A percentile compares a stretch with the other conserved stretches of the same genome.
Evolutionary conservation across 306 rosid genomes (phyloP).

Genomic region (Ceratonia siliqua): DNA sequence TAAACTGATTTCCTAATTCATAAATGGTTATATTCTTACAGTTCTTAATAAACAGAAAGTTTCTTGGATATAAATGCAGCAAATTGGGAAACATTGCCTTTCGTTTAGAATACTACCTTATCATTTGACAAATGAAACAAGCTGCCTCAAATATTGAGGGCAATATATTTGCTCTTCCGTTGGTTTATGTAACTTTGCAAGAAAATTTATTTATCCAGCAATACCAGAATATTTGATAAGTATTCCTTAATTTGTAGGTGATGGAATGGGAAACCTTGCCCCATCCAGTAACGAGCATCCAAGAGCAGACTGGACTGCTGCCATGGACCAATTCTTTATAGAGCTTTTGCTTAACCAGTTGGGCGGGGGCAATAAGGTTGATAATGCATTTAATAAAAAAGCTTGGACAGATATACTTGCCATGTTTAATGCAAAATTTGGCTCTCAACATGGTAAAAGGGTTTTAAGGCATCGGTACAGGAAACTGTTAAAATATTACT

Average conservation of each 20-base stretch:
- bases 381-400: slow-evolving; percentile 55
- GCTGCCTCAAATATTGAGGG: background rate
- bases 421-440: slow-evolving; percentile 60
- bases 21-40: background rate
- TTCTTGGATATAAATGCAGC: background rate
- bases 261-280: slow-evolving; percentile 43
- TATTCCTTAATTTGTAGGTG: slow-evolving; percentile 46
- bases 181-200: background rate
- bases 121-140: background rate
- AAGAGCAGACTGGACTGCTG: slow-evolving; percentile 64
- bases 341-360: slow-evolving; percentile 77
- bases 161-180: background rate
- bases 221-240: background rate
- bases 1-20: background rate
- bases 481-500: slow-evolving; percentile 64
- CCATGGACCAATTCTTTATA: slow-evolving; percentile 69
- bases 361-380: slow-evolving; percentile 56
- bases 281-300: slow-evolving; percentile 52
- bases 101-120: background rate
- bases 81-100: background rate
- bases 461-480: slow-evolving; percentile 65
- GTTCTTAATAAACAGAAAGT: background rate
- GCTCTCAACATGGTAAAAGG: slow-evolving; percentile 64
- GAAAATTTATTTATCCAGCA: slow-evolving; percentile 1
- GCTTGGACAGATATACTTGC: slow-evolving; percentile 77